Conservation (phyloP, 768 basidiomycete genomes). For the Cystoderma amianthinum region DNA sequence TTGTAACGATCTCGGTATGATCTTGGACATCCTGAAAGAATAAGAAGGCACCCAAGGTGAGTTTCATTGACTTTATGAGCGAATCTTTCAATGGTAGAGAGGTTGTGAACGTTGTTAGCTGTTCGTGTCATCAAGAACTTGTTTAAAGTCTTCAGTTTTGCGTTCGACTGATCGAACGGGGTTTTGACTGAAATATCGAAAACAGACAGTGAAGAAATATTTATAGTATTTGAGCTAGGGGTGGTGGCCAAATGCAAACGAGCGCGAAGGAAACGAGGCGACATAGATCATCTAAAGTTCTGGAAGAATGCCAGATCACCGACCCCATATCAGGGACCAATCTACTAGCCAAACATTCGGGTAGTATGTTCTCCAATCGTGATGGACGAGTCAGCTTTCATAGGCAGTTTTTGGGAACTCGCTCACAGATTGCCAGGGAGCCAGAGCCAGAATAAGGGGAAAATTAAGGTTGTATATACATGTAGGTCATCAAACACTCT, state of each 20-base stretch:
- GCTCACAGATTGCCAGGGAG: slow-evolving; percentile 34
- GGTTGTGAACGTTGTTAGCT: slow-evolving; percentile 6
- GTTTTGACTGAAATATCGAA: slow-evolving; percentile 6
- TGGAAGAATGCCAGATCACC: slow-evolving; percentile 40
- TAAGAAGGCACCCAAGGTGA: too few species aligned
- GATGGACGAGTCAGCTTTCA: slow-evolving; percentile 18
- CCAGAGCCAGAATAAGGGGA: slow-evolving; percentile 34
- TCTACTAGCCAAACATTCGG: slow-evolving; percentile 31
- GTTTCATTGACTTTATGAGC: too few species aligned
- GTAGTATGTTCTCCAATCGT: slow-evolving; percentile 25
- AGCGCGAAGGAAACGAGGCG: slow-evolving; percentile 21
- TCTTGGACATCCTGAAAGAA: too few species aligned
- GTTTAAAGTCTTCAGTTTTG: too few species aligned
- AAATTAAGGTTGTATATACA: slow-evolving; percentile 48
- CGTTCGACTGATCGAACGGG: slow-evolving; percentile 10
- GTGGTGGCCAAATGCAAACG: slow-evolving; percentile 9
- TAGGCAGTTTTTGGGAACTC: slow-evolving; percentile 28
- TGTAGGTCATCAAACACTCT: slow-evolving; percentile 61
- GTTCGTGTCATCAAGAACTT: slow-evolving; percentile 6
- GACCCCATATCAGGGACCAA: slow-evolving; percentile 35
- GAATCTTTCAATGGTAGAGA: too few species aligned
- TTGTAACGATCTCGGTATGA: too few species aligned
- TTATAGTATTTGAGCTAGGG: slow-evolving; percentile 36
- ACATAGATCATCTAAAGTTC: slow-evolving; percentile 32
- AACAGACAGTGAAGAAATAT: slow-evolving; percentile 19